Conservation (phyloP, 495 filamentous ascomycete genomes). For the Tuber umbilicatum region DNA sequence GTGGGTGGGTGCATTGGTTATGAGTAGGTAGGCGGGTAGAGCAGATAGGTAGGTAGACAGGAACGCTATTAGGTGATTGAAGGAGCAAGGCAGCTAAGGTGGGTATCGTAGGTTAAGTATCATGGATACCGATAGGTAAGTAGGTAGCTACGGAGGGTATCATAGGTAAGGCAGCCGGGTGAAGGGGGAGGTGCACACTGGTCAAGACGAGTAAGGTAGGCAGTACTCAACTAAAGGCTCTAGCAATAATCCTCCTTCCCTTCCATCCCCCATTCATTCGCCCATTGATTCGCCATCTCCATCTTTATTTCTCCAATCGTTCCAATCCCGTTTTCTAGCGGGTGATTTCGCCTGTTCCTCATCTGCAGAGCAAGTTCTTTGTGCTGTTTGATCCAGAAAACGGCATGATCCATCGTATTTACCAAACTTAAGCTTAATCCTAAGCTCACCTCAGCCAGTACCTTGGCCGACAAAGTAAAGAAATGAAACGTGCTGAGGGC, state of each 20-base stretch:
- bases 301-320: not conserved
- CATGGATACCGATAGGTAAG: not conserved
- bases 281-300: not conserved
- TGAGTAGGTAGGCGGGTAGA: not conserved
- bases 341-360: not conserved
- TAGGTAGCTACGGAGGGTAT: not conserved
- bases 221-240: not conserved
- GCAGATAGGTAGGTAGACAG: not conserved
- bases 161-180: not conserved
- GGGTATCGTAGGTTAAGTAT: not conserved
- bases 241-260: not conserved
- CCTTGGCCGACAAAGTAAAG: not conserved
- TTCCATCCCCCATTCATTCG: not conserved
- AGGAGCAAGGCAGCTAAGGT: not conserved
- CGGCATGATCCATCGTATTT: not conserved
- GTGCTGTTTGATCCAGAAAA: not conserved
- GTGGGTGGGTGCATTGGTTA: not conserved
- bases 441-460: not conserved
- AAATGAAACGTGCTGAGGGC: not conserved
- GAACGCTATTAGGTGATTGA: not conserved
- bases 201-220: not conserved
- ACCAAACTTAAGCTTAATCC: not conserved
- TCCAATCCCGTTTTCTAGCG: not conserved
- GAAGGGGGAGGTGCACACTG: not conserved
- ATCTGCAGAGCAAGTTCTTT: not conserved